A percentile compares a stretch with the other conserved stretches of the same genome.
Conservation (phyloP, 2,329 filamentous ascomycete species). For the Parastagonospora avenae region DNA sequence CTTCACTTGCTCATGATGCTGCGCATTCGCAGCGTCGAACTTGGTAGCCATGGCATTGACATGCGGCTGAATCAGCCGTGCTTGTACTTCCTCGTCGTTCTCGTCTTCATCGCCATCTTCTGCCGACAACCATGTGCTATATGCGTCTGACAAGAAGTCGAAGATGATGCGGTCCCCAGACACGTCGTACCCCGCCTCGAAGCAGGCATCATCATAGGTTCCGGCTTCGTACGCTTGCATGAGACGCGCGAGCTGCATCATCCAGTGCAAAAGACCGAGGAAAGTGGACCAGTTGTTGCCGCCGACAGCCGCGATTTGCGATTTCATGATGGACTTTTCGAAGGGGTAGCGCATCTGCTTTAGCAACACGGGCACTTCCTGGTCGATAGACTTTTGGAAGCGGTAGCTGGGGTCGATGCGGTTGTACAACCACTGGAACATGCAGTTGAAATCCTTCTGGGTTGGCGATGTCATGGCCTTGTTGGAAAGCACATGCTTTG, state of each 20-base stretch:
- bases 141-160: constrained; percentile 85
- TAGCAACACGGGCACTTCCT: constrained; percentile 88
- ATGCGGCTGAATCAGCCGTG: constrained; percentile 75
- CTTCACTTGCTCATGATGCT: constrained; percentile 82
- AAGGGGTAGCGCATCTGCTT: constrained; percentile 95
- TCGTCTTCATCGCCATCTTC: constrained; percentile 68
- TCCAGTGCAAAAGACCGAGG: constrained; percentile 92
- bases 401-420: constrained; percentile 92
- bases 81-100: constrained; percentile 78
- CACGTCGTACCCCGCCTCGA: constrained; percentile 86
- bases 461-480: constrained; percentile 94
- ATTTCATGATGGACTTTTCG: constrained; percentile 94
- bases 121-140: constrained; percentile 91
- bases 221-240: constrained; percentile 80
- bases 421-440: constrained; percentile 98
- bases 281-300: constrained; percentile 98
- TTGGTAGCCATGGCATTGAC: constrained; percentile 84
- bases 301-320: constrained; percentile 90
- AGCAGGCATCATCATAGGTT: constrained; percentile 87
- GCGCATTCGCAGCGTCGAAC: constrained; percentile 83
- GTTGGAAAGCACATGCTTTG: constrained; percentile 89
- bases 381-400: constrained; percentile 93
- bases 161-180: constrained; percentile 92
- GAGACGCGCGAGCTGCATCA: constrained; percentile 97
- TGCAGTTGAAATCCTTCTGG: constrained; percentile 96